Conservation (phyloP, 2,329 filamentous ascomycete species). For the Apiospora saccharicola region DNA sequence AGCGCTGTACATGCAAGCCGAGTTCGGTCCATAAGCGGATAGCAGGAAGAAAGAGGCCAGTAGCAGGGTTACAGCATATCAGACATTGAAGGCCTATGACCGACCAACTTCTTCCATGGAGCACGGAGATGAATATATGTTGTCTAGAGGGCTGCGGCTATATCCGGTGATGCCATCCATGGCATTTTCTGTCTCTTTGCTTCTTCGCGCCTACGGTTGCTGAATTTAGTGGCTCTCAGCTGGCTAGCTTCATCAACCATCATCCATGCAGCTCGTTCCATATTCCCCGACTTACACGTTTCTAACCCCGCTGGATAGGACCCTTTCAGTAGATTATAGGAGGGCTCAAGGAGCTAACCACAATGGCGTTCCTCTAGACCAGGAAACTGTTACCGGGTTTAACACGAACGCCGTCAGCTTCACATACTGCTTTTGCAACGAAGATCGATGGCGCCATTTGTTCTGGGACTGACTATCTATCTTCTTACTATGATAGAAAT, state of each 20-base stretch:
- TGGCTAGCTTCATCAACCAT: neutral
- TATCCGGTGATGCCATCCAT: neutral
- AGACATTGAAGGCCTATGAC: neutral
- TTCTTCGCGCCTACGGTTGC: neutral
- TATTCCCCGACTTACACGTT: neutral
- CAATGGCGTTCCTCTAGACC: conserved; percentile 2
- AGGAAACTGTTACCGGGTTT: neutral
- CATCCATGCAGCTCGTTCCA: neutral
- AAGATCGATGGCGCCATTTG: neutral
- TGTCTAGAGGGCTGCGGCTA: neutral
- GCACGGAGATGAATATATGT: neutral
- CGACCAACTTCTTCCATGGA: neutral
- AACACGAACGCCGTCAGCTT: neutral
- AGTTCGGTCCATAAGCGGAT: neutral
- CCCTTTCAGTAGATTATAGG: neutral
- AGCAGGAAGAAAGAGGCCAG: neutral
- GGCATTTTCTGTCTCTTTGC: neutral
- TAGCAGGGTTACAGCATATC: neutral
- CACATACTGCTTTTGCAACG: neutral
- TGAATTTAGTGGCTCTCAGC: neutral
- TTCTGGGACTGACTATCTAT: neutral
- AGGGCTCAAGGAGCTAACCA: neutral
- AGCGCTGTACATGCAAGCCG: neutral
- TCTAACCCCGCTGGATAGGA: neutral
- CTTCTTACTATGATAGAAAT: neutral